Evolutionary conservation across 1,284 basidiomycete genomes (phyloP), one percentile per base, ranked within the genome.

Genomic region (Pulveroboletus sp.): DNA sequence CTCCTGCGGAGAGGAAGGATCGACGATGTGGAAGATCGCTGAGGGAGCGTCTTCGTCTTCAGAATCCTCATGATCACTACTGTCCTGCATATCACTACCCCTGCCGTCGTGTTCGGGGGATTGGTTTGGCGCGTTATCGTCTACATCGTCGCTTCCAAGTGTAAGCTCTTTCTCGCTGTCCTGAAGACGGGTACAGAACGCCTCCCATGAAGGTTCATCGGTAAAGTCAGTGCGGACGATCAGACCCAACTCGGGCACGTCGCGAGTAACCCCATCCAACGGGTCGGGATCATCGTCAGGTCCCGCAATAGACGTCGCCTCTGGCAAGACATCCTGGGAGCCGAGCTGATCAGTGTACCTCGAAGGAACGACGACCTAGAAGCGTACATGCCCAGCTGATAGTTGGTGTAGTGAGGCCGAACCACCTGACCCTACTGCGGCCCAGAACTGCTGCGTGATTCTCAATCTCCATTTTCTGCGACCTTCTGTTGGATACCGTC

Each of bases 181-280:
- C 48, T 76, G 74, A 12, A 91, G 72, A 58, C 77, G 76, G 18
- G 65, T 62, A 55, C 71, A 72, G 69, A 91, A 89, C 1, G 66
- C 61, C 22, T 72, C 64, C 89, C 89, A 91, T 5, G 87, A 82
- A 7, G 73, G 72, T 35, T 89, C 85, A 65, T 88, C 73, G 3
- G 82, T 76, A 65, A 80, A 89, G 66, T 91, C 86, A 8, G 88
- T 85, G 49, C 89, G 82, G 20, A 91, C 68, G 43, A 91, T 68
- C 56, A 91, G 66, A 20, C 88, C 89, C 36, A 77, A 64, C 15
- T 73, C 74, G 0, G 68, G 68, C 6, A 63, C 69, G 47, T 75
- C 68, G 43, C 63, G 65, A 22, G 73, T 65, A 42, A 74, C 56
- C 28, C 48, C 66, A 59, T 81, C 79, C 43, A 73, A 61, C 9